Percentiles rank a stretch among this genome's conserved stretches.
Conservation (phyloP, 176 grass and related monocot genomes). For the Aegilops bicornis region DNA sequence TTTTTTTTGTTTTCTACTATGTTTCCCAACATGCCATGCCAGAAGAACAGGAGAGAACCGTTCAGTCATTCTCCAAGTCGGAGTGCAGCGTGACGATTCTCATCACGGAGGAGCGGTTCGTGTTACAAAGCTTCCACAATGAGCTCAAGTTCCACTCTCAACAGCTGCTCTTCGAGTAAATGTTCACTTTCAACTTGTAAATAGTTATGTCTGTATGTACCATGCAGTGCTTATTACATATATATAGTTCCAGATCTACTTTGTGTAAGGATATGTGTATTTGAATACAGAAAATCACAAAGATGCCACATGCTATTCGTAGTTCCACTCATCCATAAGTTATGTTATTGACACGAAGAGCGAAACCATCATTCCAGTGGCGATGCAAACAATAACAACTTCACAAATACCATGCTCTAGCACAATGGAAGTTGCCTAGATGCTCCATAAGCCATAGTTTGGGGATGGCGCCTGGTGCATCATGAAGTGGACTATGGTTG, state of each 20-base stretch:
- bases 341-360: background rate
- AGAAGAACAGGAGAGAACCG: conserved; percentile 74
- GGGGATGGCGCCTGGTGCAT: background rate
- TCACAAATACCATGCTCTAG: too few relatives aligned
- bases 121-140: conserved; percentile 70
- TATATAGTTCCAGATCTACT: too few relatives aligned
- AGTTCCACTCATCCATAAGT: background rate
- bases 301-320: background rate
- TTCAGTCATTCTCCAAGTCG: conserved; percentile 46
- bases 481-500: background rate
- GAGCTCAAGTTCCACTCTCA: conserved; percentile 72
- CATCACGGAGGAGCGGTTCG: conserved; percentile 64
- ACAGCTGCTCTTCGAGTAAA: conserved; percentile 43
- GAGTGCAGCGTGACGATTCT: conserved; percentile 65
- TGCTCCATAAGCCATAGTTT: background rate
- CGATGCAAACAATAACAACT: background rate
- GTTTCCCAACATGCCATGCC: conserved; percentile 11
- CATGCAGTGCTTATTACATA: too few relatives aligned
- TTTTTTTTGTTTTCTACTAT: too few relatives aligned
- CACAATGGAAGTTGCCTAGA: background rate
- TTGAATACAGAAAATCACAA: background rate
- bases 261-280: too few relatives aligned
- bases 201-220: background rate
- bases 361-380: background rate
- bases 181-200: conserved; percentile 26